phyloP scores from a whole-genome alignment of 345 rosid genomes.

The Dipteronia sinensis region DNA sequence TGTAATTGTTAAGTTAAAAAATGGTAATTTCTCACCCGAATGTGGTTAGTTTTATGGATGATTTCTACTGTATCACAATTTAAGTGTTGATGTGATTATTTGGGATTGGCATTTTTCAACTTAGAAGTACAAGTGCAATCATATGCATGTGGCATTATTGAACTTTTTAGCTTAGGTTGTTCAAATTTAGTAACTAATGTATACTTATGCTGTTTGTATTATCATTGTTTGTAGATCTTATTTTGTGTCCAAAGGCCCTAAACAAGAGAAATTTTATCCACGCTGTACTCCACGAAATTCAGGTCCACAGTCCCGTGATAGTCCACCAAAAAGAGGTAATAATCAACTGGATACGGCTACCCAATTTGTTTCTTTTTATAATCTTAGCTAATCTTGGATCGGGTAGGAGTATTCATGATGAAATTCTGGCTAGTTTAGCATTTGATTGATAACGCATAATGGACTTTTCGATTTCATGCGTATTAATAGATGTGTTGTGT shows the following conservation, averaged over 20 bases:
- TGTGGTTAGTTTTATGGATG: too few relatives aligned
- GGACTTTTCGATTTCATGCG: slow-evolving; percentile 2
- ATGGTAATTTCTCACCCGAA: neutral
- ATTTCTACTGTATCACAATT: too few relatives aligned
- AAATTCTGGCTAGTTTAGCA: neutral
- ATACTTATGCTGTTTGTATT: neutral
- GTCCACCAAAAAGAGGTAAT: slow-evolving; percentile 93
- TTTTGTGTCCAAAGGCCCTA: slow-evolving; percentile 58
- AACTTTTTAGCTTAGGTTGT: neutral
- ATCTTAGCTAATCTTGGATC: too few relatives aligned
- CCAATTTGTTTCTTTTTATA: too few relatives aligned
- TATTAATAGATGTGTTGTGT: slow-evolving; percentile 18
- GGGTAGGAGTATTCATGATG: too few relatives aligned
- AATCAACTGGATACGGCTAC: neutral
- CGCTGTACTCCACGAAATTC: slow-evolving; percentile 82
- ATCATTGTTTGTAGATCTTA: slow-evolving; percentile 52
- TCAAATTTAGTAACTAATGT: neutral
- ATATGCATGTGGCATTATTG: neutral
- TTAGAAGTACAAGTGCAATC: neutral
- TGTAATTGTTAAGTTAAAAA: neutral
- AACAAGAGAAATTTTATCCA: slow-evolving; percentile 77
- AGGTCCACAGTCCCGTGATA: slow-evolving; percentile 90
- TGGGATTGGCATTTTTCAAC: too few relatives aligned
- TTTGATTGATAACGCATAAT: neutral
- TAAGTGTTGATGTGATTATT: too few relatives aligned